Evolutionary conservation across 352 stramenopile species (phyloP).

Genomic region (Pythium pectinolyticum): DNA sequence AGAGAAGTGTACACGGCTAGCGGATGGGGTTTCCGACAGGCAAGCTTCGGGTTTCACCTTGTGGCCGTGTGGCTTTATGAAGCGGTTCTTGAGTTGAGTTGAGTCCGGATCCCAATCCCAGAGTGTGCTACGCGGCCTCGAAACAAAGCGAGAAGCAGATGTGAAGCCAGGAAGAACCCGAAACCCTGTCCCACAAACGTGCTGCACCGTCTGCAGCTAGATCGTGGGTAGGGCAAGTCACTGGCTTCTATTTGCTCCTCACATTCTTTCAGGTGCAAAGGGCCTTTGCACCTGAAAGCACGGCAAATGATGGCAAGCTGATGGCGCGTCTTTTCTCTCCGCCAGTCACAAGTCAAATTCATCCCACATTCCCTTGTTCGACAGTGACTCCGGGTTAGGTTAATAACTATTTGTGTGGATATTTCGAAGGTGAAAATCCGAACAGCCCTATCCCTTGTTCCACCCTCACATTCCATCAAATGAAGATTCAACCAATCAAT

Average conservation of each 20-base stretch:
- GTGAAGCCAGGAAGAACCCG: not conserved
- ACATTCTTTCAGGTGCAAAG: not conserved
- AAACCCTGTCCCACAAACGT: conserved; percentile 1
- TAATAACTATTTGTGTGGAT: not conserved
- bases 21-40: too few species aligned
- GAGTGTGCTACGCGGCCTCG: not conserved
- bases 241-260: conserved; percentile 20
- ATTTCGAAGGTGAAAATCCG: not conserved
- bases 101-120: too few species aligned
- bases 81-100: too few species aligned
- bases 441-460: not conserved
- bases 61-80: too few species aligned
- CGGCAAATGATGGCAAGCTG: not conserved
- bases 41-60: too few species aligned
- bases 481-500: conserved; percentile 7
- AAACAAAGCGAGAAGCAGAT: not conserved
- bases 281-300: not conserved
- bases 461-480: not conserved
- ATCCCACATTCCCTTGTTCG: conserved; percentile 10
- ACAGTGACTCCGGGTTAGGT: not conserved
- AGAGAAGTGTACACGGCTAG: too few species aligned
- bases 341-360: not conserved
- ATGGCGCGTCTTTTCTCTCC: conserved; percentile 7
- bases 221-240: conserved; percentile 14
- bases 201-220: not conserved